Evolutionary conservation across 441 rosid genomes (phyloP), one percentile per base, ranked within the genome.

Genomic region (Jatropha podagrica): DNA sequence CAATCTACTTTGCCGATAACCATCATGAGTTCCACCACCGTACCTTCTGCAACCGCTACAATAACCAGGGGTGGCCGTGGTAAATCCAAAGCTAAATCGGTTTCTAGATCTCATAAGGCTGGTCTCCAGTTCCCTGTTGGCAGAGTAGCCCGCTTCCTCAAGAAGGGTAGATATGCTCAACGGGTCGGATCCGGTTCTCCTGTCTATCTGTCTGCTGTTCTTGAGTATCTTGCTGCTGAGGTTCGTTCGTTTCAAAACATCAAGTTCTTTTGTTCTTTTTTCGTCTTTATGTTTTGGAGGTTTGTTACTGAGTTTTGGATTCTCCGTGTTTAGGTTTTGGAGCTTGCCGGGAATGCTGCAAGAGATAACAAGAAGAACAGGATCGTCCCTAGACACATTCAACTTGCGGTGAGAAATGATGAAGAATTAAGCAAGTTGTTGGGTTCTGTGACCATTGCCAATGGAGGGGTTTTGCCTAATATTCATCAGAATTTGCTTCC

Each of bases 211-310:
- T 84, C 91, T 5, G 91, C 91, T 7, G 93, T 89, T 37, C 89
- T 89, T 1, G 90, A 89, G 65, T 87, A 86, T 52, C 93, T 89
- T 26, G 91, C 90, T 18, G 93, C 93, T 7, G 91, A 89, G 90
- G 93, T 89, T 56, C 1, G 68, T 9, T 11, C 3, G 5, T 40
- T 23, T n/a, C 20, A 0, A 7, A 17, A 18, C 8, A 3, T 15
- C 11, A 17, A 0, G 20, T 6, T 49, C 40, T 7, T 12, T 0
- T 10, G 13, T 27, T 14, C 5, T 32, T 5, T 0, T n/a, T 64
- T 67, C 11, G 7, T 7, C 2, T 46, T 56, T 18, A 4, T 0
- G 48, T 6, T 27, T 32, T 48, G 10, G 37, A 9, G 40, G 3
- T 13, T 48, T 12, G 27, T 8, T 14, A 14, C 14, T 14, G 3